These are phyloP conservation scores for Mucor lusitanicus DNA, from an alignment of 371 early-diverging fungal species.

Conservation along the genomic window DNA sequence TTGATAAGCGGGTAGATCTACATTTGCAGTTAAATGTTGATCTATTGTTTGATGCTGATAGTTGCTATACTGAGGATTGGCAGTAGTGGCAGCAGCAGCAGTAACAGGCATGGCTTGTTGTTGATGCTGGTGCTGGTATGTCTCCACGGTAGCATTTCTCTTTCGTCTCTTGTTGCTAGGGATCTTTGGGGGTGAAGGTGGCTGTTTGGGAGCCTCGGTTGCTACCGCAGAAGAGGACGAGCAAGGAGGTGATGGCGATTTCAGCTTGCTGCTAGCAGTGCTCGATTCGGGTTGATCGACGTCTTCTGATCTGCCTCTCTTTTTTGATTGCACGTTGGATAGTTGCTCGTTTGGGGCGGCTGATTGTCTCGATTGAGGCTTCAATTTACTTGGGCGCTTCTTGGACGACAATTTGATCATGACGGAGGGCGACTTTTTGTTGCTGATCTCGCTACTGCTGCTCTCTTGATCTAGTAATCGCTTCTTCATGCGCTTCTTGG, in stretches of 20 bases:
- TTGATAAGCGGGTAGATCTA: not conserved
- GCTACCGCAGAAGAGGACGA: not conserved
- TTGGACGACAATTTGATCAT: not conserved
- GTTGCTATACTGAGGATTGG: not conserved
- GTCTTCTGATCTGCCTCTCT: not conserved
- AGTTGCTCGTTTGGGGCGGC: not conserved
- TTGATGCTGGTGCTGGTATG: not conserved
- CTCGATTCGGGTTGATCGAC: not conserved
- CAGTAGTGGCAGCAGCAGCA: not conserved
- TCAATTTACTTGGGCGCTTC: slow-evolving; percentile 1
- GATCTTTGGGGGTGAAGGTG: not conserved
- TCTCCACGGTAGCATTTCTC: not conserved
- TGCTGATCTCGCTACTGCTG: too few relatives aligned
- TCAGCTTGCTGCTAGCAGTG: not conserved
- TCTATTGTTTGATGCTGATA: not conserved
- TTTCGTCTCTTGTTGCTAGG: slow-evolving; percentile 1
- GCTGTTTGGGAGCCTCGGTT: not conserved
- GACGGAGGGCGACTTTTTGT: not conserved
- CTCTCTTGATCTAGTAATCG: slow-evolving; percentile 3
- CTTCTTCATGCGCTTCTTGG: slow-evolving; percentile 9
- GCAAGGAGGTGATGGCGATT: not conserved
- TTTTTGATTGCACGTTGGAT: not conserved
- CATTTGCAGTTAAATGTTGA: not conserved
- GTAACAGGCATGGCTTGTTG: not conserved
- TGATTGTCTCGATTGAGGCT: slow-evolving; percentile 9